phyloP scores from a whole-genome alignment of 345 rosid genomes.

The Noccaea caerulescens region DNA sequence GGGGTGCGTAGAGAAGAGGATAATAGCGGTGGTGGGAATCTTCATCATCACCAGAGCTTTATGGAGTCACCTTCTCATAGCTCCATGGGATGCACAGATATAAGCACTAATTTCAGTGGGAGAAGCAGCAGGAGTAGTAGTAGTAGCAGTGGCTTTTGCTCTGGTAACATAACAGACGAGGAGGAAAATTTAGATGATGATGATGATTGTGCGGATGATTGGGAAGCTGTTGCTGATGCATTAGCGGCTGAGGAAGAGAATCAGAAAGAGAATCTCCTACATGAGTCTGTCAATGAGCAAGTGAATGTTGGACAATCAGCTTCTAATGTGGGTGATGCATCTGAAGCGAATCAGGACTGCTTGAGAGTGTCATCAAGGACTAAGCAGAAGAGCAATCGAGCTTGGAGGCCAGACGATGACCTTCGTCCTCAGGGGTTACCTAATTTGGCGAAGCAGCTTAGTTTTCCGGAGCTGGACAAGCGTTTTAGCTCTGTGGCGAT shows the following conservation, averaged over 20 bases:
- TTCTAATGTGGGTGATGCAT: constrained; percentile 27
- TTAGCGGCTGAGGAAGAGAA: constrained; percentile 64
- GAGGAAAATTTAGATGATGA: constrained; percentile 72
- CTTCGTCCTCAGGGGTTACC: constrained; percentile 83
- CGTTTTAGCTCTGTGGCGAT: constrained; percentile 44
- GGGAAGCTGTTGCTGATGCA: constrained; percentile 98
- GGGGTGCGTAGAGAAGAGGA: constrained; percentile 46
- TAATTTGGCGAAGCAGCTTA: constrained; percentile 68
- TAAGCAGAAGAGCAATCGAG: constrained; percentile 46
- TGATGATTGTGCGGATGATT: constrained; percentile 86
- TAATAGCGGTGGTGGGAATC: constrained; percentile 44
- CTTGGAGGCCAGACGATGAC: constrained; percentile 87
- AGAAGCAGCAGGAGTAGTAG: constrained; percentile 61
- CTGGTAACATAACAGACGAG: constrained; percentile 58
- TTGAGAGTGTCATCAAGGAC: constrained; percentile 38
- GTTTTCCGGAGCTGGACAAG: constrained; percentile 55
- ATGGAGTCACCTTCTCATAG: constrained; percentile 64
- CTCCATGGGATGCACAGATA: constrained; percentile 50
- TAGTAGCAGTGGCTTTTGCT: constrained; percentile 52
- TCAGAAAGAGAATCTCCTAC: constrained; percentile 35
- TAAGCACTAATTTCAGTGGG: constrained; percentile 57
- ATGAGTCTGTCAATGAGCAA: constrained; percentile 37
- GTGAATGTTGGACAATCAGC: constrained; percentile 42
- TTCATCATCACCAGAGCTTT: constrained; percentile 58
- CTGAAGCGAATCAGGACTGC: constrained; percentile 41